Evolutionary conservation across 257 asterid species (phyloP).

Genomic region (Solanum medicagineum): DNA sequence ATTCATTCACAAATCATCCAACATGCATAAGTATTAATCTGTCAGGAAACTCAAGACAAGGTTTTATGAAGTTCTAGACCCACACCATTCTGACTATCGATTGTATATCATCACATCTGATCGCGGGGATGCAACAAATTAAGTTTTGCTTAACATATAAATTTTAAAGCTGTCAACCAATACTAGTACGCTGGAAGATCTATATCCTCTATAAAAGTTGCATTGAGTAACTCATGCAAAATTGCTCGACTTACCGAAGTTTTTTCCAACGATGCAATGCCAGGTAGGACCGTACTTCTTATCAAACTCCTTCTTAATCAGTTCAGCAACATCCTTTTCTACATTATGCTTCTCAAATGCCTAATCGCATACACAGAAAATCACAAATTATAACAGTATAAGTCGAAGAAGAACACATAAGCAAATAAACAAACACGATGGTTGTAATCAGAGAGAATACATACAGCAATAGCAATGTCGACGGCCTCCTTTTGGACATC

Average conservation of each 20-base stretch:
- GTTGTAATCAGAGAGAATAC: background rate
- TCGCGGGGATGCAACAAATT: background rate
- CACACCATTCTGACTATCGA: background rate
- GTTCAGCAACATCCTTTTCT: conserved; percentile 97
- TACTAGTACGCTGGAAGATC: background rate
- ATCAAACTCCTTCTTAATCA: conserved; percentile 90
- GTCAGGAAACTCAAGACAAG: background rate
- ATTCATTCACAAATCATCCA: background rate
- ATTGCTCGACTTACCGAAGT: conserved; percentile 48
- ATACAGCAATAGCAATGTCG: conserved; percentile 81
- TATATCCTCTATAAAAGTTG: background rate
- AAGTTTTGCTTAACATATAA: background rate
- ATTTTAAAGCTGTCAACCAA: background rate
- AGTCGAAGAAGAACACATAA: background rate
- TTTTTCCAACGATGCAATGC: conserved; percentile 99
- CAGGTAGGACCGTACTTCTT: conserved; percentile 92
- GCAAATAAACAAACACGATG: background rate
- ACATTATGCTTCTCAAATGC: conserved; percentile 83
- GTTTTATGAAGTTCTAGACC: background rate
- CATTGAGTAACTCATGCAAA: background rate
- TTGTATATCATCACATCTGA: background rate
- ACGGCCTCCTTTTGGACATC: conserved; percentile 92
- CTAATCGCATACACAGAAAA: conserved; percentile 14
- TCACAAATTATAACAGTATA: background rate
- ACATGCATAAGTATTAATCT: background rate